Percentiles rank a stretch among this genome's conserved stretches.
These are phyloP conservation scores for Gremmenia infestans DNA, from an alignment of 2,329 filamentous ascomycete species.

Conservation along the genomic window DNA sequence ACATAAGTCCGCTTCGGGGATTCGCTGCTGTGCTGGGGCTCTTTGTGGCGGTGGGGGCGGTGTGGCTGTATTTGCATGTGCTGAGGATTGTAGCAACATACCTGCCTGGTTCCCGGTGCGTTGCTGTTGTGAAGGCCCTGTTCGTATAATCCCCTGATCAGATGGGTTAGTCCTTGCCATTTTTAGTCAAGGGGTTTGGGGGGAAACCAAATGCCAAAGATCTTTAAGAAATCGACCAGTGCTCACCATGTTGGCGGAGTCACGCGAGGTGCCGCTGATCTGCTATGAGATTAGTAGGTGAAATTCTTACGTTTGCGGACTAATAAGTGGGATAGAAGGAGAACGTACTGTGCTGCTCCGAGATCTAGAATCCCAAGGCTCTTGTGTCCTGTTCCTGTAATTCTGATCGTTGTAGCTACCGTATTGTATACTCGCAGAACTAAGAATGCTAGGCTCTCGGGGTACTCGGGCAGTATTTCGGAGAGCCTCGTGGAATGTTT, in stretches of 20 bases:
- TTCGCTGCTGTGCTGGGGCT: no score
- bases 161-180: no score
- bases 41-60: not conserved
- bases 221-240: not conserved
- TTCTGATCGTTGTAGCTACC: conserved; percentile 5
- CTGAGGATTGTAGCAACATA: conserved; percentile 7
- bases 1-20: no score
- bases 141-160: no score
- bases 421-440: not conserved
- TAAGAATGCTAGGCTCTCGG: conserved; percentile 9
- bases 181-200: no score
- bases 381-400: conserved; percentile 9
- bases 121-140: not conserved
- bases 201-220: no score
- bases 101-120: not conserved
- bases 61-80: conserved; percentile 4
- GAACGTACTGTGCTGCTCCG: conserved; percentile 27
- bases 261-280: conserved; percentile 7
- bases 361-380: conserved; percentile 17
- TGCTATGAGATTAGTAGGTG: not conserved
- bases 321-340: not conserved
- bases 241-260: conserved; percentile 4
- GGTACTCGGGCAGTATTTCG: not conserved
- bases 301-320: not conserved
- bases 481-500: conserved; percentile 6